phyloP scores from a whole-genome alignment of 257 asterid species.

The Fraxinus americana region DNA sequence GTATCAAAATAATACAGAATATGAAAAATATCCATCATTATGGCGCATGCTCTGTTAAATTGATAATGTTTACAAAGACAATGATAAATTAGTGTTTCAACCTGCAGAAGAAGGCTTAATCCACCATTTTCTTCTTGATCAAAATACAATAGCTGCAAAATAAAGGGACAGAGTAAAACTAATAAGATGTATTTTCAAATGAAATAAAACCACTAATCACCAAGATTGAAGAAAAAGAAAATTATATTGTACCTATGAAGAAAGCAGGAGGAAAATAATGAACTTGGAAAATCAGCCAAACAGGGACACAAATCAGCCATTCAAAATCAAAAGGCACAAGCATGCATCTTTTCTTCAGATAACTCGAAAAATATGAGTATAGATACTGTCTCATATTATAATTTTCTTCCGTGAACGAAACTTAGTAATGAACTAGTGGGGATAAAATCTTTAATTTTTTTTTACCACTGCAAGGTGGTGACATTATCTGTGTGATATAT shows the following conservation, averaged over 20 bases:
- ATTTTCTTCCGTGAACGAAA: not conserved
- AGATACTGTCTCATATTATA: not conserved
- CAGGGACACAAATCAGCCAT: not conserved
- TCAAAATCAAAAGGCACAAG: not conserved
- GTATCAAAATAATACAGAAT: not conserved
- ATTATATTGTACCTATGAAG: too few relatives aligned
- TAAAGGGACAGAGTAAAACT: not conserved
- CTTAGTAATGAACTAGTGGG: not conserved
- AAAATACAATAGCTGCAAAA: constrained; percentile 81
- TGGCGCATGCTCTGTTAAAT: constrained; percentile 16
- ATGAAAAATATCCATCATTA: not conserved
- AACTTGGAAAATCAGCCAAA: not conserved
- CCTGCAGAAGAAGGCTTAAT: constrained; percentile 89
- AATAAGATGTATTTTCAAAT: too few relatives aligned
- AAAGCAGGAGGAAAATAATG: too few relatives aligned
- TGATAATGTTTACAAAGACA: not conserved
- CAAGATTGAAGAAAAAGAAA: too few relatives aligned
- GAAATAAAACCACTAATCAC: too few relatives aligned
- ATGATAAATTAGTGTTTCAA: constrained; percentile 24
- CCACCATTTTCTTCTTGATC: constrained; percentile 87
- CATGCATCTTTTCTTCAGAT: not conserved
- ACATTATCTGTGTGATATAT: not conserved
- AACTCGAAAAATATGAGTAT: not conserved
- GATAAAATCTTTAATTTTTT: not conserved
- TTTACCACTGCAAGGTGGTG: not conserved